Base-by-base conservation (phyloP, 192 early-diverging fungal genomes). In the Backusella tuberculispora region DNA sequence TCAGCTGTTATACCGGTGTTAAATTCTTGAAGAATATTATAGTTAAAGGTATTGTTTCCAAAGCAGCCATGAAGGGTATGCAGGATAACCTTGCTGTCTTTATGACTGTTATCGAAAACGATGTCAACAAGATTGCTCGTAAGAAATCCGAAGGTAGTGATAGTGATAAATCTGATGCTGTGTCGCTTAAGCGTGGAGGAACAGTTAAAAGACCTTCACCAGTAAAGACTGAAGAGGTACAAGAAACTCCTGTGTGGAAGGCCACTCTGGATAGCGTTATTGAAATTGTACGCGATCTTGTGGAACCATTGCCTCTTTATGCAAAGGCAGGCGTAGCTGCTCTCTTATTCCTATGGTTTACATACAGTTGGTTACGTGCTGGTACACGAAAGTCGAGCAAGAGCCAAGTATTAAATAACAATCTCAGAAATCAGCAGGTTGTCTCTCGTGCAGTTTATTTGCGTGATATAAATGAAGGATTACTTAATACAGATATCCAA, bases 11-110 rank as follows among this genome's bases (percentile, higher is more conserved):
- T 45, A 83, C 81, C 9, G 90, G 89, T 24, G 85, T 94, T n/a
- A 83, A 85, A 66, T 94, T 87, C 79, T 80, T 88, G 75, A 94
- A 94, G 76, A 90, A 81, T 50, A 82, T 89, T 7, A 85, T 94
- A 83, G 85, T 92, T 10, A 94, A 93, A 67, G 73, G 88, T 81
- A 72, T 92, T 74, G 89, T 92, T 46, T 83, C 76, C 38, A 83
- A 80, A 65, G 88, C 88, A 9, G 85, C 88, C 29, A 69, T 92
- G 56, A 80, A 85, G 34, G 91, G 90, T 6, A 87, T 90, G 43
- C 75, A 80, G 21, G 89, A 87, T 14, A 87, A 83, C 13, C 42
- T 88, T 15, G 74, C 72, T 3, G 83, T 85, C 14, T 50, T 90
- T 19, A 50, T 80, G 10, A 78, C 83, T 38, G 74, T 86, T n/a